phyloP scores from a whole-genome alignment of 257 asterid species.

The Solanum peruvianum region DNA sequence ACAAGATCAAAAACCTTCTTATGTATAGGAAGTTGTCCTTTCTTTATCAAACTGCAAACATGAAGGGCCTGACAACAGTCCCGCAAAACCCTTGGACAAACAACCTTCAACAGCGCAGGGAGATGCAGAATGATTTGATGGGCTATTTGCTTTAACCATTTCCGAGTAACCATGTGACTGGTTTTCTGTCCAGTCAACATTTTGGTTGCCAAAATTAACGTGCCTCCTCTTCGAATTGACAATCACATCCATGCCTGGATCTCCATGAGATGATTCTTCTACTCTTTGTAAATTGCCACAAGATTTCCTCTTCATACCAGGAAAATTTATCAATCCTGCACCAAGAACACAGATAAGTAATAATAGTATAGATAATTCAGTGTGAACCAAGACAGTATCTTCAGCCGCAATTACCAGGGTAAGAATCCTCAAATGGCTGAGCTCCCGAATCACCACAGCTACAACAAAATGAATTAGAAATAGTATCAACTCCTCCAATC shows the following conservation, averaged over 20 bases:
- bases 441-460: conserved; percentile 45
- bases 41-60: conserved; percentile 38
- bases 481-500: conserved; percentile 25
- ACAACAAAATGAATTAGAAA: conserved; percentile 41
- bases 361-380: not conserved
- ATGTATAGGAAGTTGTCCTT: conserved; percentile 34
- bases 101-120: conserved; percentile 70
- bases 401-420: conserved; percentile 14
- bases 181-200: conserved; percentile 16
- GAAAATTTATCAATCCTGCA: conserved; percentile 45
- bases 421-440: conserved; percentile 28
- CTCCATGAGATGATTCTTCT: conserved; percentile 9
- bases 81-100: conserved; percentile 68
- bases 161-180: conserved; percentile 15
- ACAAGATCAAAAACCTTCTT: not conserved
- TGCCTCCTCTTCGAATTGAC: conserved; percentile 33
- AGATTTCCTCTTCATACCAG: conserved; percentile 74
- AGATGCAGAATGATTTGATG: conserved; percentile 28
- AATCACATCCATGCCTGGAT: conserved; percentile 4
- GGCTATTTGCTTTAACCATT: conserved; percentile 18
- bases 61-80: conserved; percentile 51
- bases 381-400: not conserved
- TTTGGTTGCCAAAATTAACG: conserved; percentile 1
- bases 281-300: conserved; percentile 19
- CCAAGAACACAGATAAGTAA: not conserved